A percentile compares a stretch with the other conserved stretches of the same genome.
Conservation (phyloP, 2,329 filamentous ascomycete genomes). For the Ceratocystis albifundus region DNA sequence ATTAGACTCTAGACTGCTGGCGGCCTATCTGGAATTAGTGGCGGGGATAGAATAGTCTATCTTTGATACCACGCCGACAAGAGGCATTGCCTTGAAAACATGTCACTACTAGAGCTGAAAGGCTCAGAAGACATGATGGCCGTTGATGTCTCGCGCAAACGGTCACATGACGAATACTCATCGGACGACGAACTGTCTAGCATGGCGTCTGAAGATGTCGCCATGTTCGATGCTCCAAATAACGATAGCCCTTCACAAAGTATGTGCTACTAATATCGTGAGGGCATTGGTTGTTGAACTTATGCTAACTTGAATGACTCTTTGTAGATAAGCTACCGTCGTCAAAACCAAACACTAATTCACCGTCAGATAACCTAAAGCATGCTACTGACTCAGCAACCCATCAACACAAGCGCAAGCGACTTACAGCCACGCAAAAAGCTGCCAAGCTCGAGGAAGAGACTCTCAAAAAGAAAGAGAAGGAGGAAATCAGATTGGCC, state of each 20-base stretch:
- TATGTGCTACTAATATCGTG: constrained; percentile 23
- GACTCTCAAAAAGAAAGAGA: constrained; percentile 31
- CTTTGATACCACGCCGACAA: neutral
- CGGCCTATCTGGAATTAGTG: neutral
- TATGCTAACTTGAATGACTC: constrained; percentile 29
- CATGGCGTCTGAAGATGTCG: constrained; percentile 16
- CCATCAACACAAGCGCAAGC: constrained; percentile 34
- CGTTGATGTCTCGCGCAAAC: constrained; percentile 36
- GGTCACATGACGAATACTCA: constrained; percentile 38
- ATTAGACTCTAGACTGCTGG: neutral
- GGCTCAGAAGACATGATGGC: constrained; percentile 32
- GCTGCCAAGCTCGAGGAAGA: constrained; percentile 31
- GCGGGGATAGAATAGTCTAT: neutral
- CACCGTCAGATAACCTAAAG: constrained; percentile 24
- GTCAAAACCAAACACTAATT: constrained; percentile 7
- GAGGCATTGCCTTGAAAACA: constrained; percentile 25
- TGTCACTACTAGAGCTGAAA: constrained; percentile 38
- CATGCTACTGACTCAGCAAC: neutral
- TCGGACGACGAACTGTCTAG: constrained; percentile 27
- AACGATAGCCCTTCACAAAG: neutral
- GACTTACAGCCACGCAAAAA: constrained; percentile 35
- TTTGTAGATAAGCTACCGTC: neutral
- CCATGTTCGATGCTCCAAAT: constrained; percentile 18
- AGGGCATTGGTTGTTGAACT: constrained; percentile 30
- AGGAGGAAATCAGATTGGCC: constrained; percentile 29